Evolutionary conservation across 192 early-diverging fungal genomes (phyloP), one percentile per base, ranked within the genome.

Genomic region (Coemansia sp.): DNA sequence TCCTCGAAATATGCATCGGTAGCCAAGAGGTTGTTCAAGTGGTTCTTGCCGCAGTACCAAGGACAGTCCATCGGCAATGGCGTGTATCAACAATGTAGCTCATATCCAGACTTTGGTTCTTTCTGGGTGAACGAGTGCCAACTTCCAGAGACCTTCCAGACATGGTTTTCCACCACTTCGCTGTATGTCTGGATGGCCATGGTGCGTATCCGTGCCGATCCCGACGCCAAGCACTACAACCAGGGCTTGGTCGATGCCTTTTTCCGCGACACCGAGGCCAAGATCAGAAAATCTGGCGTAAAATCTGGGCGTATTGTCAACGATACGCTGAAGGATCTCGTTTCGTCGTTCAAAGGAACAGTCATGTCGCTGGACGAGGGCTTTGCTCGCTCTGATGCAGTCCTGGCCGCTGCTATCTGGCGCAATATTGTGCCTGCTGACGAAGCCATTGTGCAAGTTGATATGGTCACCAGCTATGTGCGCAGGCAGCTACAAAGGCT

Each of bases 121-220:
- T 84, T 84, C 48, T 84, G 75, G 72, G 48, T 84, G 10, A 59
- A 67, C 45, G 69, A 75, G 50, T 74, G 75, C 69, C 83, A 85
- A 34, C 76, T 96, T 34, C 90, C 90, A 5, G 90, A 95, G 58
- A 94, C 91, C 62, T 95, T 95, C 67, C 93, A 96, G 76, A 92
- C 95, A 0, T 98, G 96, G 96, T 98, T 95, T 63, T 85, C 87
- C 20, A 86, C 95, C 28, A 94, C 92, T 0, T 87, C 93, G 30
- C 79, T 98, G 60, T 94, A 98, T 66, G 86, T 96, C 5, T 98
- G 96, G 96, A 89, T 98, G 87, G 77, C 91, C 58, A 92, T 90
- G 87, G 93, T 92, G 8, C 92, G 94, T 36, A 75, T 92, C 16
- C 85, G 91, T 50, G 85, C 88, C 6, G 87, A 90, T 59, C 74